These are phyloP conservation scores for Aegilops sharonensis DNA, from an alignment of 176 grass and related monocot genomes.

Conservation along the genomic window DNA sequence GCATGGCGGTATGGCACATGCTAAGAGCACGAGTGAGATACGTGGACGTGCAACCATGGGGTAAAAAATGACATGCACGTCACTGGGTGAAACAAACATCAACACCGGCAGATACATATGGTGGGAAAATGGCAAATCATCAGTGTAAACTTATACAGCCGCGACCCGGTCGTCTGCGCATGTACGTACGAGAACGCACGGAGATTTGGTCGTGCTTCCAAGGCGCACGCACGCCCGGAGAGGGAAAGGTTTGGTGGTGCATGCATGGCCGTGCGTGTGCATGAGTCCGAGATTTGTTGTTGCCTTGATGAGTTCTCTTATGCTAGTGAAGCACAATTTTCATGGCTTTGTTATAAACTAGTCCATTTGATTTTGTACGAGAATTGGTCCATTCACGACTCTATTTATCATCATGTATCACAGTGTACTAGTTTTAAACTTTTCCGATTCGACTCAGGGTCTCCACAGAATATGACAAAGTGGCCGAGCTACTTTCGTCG, in stretches of 20 bases:
- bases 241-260: not conserved
- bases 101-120: no score
- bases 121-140: not conserved
- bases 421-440: not conserved
- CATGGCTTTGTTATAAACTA: not conserved
- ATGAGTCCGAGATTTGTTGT: not conserved
- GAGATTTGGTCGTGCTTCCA: not conserved
- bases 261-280: not conserved
- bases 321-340: not conserved
- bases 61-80: no score
- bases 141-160: not conserved
- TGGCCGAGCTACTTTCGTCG: not conserved
- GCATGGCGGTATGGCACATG: not conserved
- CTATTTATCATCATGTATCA: not conserved
- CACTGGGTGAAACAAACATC: no score
- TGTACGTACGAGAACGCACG: not conserved
- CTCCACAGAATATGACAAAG: not conserved
- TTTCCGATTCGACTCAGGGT: not conserved
- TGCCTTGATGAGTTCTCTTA: not conserved
- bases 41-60: not conserved
- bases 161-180: not conserved
- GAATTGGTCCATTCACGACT: not conserved
- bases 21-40: not conserved
- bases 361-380: not conserved
- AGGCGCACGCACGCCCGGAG: not conserved